Base-by-base conservation (phyloP, 257 asterid species). In the Ilex asprella region DNA sequence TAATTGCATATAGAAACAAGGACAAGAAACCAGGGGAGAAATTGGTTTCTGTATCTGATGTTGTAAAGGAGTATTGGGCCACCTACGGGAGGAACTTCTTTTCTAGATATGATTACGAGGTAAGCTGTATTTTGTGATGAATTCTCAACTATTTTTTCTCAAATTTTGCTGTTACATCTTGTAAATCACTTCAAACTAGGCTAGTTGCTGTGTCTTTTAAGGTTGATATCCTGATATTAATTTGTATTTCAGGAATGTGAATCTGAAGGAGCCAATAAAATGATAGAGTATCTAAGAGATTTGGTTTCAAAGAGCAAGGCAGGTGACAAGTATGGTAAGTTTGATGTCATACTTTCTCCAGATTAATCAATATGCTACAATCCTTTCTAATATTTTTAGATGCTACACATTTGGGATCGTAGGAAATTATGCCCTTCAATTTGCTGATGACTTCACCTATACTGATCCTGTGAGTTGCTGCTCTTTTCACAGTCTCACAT, bases 91-190 rank as follows among this genome's bases (percentile, higher is more conserved):
- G 99, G 69, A 93, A 89, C 66, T 89, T 87, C 87, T 93, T 93
- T 66, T 93, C 95, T 39, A 84, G 99, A 89, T 93, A 87, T 8
- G 99, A 93, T 76, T 89, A 89, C 12, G 99, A 93, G 96, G 99
- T 71, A 76, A 76, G 84, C 55, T 58, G 69, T 54, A 65, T 54
- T 67, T 41, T 57, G 32, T 50, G 64, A 53, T 70, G 52, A 50
- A 50, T 56, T 77, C 56, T 43, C 50, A 51, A 8, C 70, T 47
- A 35, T 54, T 39, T 60, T 59, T 53, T 8, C 16, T 44, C 31
- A 56, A 64, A 13, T 50, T 29, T 69, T 49, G 47, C 39, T 52
- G 31, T 31, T 66, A 10, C 3, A 29, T 66, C 41, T 39, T 50
- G 14, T 44, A 58, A 32, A 35, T 16, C 15, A 39, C 58, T 12